phyloP scores from a whole-genome alignment of 2,329 filamentous ascomycete genomes.

The Sclerotiophoma versabilis region DNA sequence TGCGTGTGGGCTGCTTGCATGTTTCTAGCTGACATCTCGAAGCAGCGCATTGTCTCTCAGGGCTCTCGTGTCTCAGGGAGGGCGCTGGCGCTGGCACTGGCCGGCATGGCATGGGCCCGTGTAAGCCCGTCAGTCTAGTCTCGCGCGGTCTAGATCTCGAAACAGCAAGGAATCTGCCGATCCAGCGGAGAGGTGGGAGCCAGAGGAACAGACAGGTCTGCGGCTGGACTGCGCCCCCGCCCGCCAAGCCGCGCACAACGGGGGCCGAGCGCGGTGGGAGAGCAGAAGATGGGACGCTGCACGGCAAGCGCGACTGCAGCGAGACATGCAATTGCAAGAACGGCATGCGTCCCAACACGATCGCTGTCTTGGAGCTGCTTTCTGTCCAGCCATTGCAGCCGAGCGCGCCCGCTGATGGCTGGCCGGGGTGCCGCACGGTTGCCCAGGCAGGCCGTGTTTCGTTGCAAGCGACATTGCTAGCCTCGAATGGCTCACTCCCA shows the following conservation, averaged over 20 bases:
- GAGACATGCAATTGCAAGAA: constrained; percentile 11
- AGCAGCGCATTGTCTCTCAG: constrained; percentile 8
- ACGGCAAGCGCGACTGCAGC: neutral
- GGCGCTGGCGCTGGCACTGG: neutral
- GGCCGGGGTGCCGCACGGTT: neutral
- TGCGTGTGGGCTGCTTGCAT: neutral
- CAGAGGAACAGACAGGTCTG: constrained; percentile 1
- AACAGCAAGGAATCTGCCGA: constrained; percentile 5
- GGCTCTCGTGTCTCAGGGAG: neutral
- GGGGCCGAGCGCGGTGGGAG: too few relatives aligned
- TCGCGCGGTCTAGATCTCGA: constrained; percentile 4
- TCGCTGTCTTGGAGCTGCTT: neutral
- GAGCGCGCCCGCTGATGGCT: neutral
- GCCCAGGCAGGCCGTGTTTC: constrained; percentile 8
- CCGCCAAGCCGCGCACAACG: neutral
- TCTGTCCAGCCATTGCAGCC: neutral
- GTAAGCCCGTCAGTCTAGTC: constrained; percentile 3
- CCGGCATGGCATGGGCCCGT: constrained; percentile 4
- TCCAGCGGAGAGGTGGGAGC: constrained; percentile 8
- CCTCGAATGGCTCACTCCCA: constrained; percentile 13
- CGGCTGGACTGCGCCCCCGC: neutral
- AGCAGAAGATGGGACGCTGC: neutral
- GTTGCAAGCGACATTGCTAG: constrained; percentile 13
- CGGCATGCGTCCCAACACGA: constrained; percentile 2
- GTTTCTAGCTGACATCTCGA: constrained; percentile 1